phyloP scores from a whole-genome alignment of 169 alveolate genomes.

The Plasmodium vinckei region DNA sequence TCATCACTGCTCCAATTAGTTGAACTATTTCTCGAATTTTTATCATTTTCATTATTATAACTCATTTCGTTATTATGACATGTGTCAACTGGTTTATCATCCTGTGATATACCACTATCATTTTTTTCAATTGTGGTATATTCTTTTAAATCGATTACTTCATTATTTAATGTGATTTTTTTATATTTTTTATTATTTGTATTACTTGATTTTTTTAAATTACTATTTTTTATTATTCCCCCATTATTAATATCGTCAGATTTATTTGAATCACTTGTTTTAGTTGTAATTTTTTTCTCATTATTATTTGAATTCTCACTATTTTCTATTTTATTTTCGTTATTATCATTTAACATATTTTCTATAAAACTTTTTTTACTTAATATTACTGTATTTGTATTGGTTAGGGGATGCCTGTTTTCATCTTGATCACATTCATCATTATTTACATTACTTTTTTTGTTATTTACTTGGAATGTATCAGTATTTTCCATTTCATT shows the following conservation, averaged over 20 bases:
- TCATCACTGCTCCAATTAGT: constrained; percentile 12
- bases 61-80: constrained; percentile 1
- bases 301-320: not conserved
- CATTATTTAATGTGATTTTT: not conserved
- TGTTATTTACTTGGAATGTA: constrained; percentile 10
- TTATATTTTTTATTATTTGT: not conserved
- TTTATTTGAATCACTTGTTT: constrained; percentile 1
- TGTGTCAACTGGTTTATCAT: constrained; percentile 4
- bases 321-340: not conserved
- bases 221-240: constrained; percentile 29
- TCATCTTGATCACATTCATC: constrained; percentile 5
- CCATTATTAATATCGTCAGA: constrained; percentile 8
- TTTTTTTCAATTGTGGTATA: constrained; percentile 1
- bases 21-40: constrained; percentile 17
- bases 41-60: constrained; percentile 5
- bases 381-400: constrained; percentile 14
- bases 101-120: not conserved
- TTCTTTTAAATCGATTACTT: not conserved
- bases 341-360: constrained; percentile 20
- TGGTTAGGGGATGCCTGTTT: not conserved
- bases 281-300: constrained; percentile 9
- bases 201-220: constrained; percentile 24
- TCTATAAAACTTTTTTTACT: constrained; percentile 31
- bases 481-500: constrained; percentile 47
- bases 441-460: constrained; percentile 11